These are phyloP conservation scores for Gastrolobium villosum DNA, from an alignment of 306 rosid species.

Conservation along the genomic window DNA sequence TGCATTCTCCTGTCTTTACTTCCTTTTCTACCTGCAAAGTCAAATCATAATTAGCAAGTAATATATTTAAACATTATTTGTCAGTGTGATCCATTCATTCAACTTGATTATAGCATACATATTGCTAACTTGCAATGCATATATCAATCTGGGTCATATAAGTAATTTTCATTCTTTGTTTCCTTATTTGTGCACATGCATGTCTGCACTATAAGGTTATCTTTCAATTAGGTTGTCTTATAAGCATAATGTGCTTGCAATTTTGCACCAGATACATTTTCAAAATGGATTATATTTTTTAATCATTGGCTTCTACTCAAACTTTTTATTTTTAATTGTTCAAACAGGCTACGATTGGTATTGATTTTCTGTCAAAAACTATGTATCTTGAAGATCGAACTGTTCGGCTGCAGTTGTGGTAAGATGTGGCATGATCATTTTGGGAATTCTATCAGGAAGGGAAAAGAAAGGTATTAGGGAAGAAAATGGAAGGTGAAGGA, in stretches of 20 bases:
- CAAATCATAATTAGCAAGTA: neutral
- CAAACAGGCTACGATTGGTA: slow-evolving; percentile 59
- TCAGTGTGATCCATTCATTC: slow-evolving; percentile 17
- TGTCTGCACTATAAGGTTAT: neutral
- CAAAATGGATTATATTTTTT: slow-evolving; percentile 10
- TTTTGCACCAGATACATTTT: slow-evolving; percentile 21
- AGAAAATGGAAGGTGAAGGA: slow-evolving; percentile 4
- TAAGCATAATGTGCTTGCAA: slow-evolving; percentile 3
- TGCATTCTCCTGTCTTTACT: neutral
- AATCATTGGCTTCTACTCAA: neutral
- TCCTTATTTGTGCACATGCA: slow-evolving; percentile 12
- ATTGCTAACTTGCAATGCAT: neutral
- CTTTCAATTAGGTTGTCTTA: slow-evolving; percentile 3
- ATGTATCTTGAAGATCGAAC: slow-evolving; percentile 67
- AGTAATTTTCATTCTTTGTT: neutral
- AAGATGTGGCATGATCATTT: slow-evolving; percentile 42
- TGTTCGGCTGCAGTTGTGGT: slow-evolving; percentile 60
- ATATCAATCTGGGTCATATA: neutral
- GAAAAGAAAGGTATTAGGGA: neutral
- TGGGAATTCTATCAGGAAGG: slow-evolving; percentile 21
- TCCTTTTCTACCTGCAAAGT: slow-evolving; percentile 19
- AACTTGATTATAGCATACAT: neutral
- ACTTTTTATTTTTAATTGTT: neutral
- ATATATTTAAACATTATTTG: slow-evolving; percentile 4
- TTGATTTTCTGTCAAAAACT: slow-evolving; percentile 61